phyloP scores from a whole-genome alignment of 2,329 filamentous ascomycete species.

The Tolypocladium album region DNA sequence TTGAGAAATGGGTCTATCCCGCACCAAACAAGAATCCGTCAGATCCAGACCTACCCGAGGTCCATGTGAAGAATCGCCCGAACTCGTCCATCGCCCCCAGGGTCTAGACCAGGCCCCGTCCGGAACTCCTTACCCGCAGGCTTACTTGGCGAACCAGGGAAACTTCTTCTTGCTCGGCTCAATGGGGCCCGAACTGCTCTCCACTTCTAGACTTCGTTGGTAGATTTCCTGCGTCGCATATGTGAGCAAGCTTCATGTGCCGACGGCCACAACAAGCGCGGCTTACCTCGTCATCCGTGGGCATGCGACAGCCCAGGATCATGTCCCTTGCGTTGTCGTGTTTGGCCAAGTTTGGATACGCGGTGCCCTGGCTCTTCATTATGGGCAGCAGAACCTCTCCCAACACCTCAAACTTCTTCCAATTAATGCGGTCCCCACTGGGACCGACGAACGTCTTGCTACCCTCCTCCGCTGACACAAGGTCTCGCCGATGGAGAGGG shows the following conservation, averaged over 20 bases:
- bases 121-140: constrained; percentile 14
- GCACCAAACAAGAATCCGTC: neutral
- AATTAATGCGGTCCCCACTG: constrained; percentile 72
- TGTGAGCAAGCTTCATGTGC: neutral
- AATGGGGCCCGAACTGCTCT: constrained; percentile 33
- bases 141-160: constrained; percentile 49
- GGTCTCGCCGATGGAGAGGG: constrained; percentile 76
- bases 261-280: neutral
- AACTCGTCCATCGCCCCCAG: constrained; percentile 2
- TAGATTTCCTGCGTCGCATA: constrained; percentile 45
- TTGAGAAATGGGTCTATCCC: neutral
- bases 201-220: constrained; percentile 48
- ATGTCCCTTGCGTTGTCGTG: constrained; percentile 63
- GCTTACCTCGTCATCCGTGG: constrained; percentile 79
- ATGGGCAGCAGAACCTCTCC: constrained; percentile 84
- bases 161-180: constrained; percentile 54
- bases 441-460: constrained; percentile 79
- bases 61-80: neutral
- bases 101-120: constrained; percentile 3
- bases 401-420: constrained; percentile 96
- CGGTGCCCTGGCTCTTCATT: constrained; percentile 80
- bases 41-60: constrained; percentile 2
- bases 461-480: constrained; percentile 86
- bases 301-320: constrained; percentile 71
- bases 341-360: constrained; percentile 62